Conservation (phyloP, 2,329 filamentous ascomycete species). For the Claviceps pusilla region DNA sequence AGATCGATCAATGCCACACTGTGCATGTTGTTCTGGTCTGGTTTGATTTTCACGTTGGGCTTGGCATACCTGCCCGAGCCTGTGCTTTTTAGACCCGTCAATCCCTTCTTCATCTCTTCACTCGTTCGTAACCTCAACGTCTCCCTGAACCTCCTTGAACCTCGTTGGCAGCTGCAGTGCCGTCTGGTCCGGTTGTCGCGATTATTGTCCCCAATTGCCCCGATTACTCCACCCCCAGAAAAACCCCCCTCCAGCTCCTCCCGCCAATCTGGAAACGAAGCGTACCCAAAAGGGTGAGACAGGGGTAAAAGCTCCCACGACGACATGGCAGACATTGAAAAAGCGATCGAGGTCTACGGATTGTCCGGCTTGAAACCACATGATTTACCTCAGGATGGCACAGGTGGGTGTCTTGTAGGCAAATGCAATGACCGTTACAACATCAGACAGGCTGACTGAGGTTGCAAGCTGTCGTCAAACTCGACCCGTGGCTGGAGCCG, state of each 20-base stretch:
- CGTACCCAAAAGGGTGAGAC: not conserved
- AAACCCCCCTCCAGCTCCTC: not conserved
- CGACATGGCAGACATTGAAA: conserved; percentile 4
- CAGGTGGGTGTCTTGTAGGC: conserved; percentile 34
- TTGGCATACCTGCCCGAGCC: not conserved
- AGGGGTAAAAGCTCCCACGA: not conserved
- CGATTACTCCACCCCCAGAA: not conserved
- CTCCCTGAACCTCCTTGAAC: not conserved
- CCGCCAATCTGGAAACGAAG: not conserved
- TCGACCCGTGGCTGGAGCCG: conserved; percentile 82
- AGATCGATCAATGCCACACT: not conserved
- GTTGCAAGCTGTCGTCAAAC: conserved; percentile 57
- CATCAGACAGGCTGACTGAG: conserved; percentile 3
- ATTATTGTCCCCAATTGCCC: not conserved
- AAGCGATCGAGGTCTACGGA: conserved; percentile 1
- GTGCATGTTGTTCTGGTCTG: not conserved
- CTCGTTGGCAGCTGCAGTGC: not conserved
- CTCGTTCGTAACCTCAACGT: not conserved
- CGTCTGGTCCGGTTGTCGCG: not conserved
- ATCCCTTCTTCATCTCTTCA: not conserved
- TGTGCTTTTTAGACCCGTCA: not conserved
- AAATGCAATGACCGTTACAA: not conserved
- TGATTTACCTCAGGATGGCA: conserved; percentile 52
- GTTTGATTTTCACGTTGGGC: not conserved
- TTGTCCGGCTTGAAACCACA: conserved; percentile 25